A percentile compares a stretch with the other conserved stretches of the same genome.
Evolutionary conservation across 805 yeast genomes (phyloP).

Genomic region (Lachancea thermotolerans): DNA sequence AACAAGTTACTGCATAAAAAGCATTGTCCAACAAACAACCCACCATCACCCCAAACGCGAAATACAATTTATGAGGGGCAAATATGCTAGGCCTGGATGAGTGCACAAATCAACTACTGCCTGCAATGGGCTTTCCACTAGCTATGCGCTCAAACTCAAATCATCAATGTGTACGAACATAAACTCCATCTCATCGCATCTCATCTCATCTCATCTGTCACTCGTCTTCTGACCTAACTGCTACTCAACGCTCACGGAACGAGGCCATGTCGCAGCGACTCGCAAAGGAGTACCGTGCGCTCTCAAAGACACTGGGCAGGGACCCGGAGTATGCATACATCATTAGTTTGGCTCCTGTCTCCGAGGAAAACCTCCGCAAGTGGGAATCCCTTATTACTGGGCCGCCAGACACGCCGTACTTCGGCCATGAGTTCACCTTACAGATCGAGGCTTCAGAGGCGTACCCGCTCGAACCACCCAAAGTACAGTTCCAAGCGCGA

Average conservation of each 20-base stretch:
- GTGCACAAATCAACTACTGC: background rate
- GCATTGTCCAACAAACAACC: no score
- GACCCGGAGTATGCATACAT: slow-evolving; percentile 5
- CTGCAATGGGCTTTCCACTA: background rate
- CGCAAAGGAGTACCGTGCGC: slow-evolving; percentile 6
- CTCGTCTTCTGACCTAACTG: background rate
- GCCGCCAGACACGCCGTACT: slow-evolving; percentile 46
- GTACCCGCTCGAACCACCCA: slow-evolving; percentile 60
- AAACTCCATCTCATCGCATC: background rate
- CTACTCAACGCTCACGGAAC: background rate
- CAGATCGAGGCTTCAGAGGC: slow-evolving; percentile 37
- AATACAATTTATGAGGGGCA: no score
- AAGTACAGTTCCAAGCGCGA: slow-evolving; percentile 37
- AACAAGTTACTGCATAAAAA: no score
- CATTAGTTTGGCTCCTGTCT: slow-evolving; percentile 36
- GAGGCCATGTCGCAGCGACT: slow-evolving; percentile 7
- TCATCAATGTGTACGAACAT: background rate
- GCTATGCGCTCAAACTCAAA: background rate
- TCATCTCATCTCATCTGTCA: background rate
- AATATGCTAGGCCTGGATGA: no score
- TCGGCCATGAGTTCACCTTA: slow-evolving; percentile 46
- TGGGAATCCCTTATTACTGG: slow-evolving; percentile 52
- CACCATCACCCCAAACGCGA: no score
- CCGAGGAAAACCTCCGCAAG: slow-evolving; percentile 37
- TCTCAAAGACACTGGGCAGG: slow-evolving; percentile 1